Conservation (phyloP, 108 stramenopile genomes). For the Stephanodiscus triporus region DNA sequence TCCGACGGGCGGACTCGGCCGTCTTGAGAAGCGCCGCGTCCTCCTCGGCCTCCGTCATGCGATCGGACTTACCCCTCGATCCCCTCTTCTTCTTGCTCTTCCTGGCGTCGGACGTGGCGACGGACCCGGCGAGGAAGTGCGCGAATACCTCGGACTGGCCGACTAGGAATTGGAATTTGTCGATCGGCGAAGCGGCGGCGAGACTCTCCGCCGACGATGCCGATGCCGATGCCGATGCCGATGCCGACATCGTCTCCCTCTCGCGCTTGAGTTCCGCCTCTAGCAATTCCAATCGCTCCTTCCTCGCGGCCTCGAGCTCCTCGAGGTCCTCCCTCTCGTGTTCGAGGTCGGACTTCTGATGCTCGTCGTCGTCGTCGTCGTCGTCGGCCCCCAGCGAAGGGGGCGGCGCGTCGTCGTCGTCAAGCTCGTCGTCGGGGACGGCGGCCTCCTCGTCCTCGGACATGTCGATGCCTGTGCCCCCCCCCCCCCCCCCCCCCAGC, state of each 20-base stretch:
- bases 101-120: slow-evolving; percentile 62
- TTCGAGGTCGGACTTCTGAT: slow-evolving; percentile 20
- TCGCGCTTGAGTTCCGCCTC: slow-evolving; percentile 54
- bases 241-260: background rate
- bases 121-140: slow-evolving; percentile 90
- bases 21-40: slow-evolving; percentile 94
- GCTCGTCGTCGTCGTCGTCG: slow-evolving; percentile 3
- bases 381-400: slow-evolving; percentile 11
- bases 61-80: slow-evolving; percentile 68
- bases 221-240: background rate
- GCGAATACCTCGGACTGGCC: slow-evolving; percentile 98
- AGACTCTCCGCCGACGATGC: no score
- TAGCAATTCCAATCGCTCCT: slow-evolving; percentile 76
- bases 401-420: background rate
- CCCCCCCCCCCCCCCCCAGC: background rate
- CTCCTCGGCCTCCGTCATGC: slow-evolving; percentile 96
- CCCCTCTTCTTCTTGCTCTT: slow-evolving; percentile 51
- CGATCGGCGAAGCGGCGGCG: slow-evolving; percentile 24
- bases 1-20: slow-evolving; percentile 78
- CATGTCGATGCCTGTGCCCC: slow-evolving; percentile 26
- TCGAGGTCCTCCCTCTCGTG: slow-evolving; percentile 41
- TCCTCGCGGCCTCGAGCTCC: slow-evolving; percentile 69
- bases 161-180: slow-evolving; percentile 89
- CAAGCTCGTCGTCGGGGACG: slow-evolving; percentile 16
- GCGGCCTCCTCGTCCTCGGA: slow-evolving; percentile 39